Evolutionary conservation across 495 filamentous ascomycete genomes (phyloP).

Genomic region (Penicillium pulvis): DNA sequence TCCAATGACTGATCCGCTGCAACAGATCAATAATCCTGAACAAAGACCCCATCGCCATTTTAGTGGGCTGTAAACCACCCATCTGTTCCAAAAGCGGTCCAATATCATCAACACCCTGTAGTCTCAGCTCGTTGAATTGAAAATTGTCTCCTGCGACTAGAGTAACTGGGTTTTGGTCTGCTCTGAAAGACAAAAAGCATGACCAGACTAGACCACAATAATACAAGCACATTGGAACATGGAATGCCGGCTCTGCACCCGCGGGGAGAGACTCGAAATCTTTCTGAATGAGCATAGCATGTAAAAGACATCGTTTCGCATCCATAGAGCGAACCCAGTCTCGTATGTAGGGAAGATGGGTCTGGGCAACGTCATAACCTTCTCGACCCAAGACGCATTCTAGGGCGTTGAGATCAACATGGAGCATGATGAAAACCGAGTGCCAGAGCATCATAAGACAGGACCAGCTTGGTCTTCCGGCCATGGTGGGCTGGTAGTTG

Average conservation of each 20-base stretch:
- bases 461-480: conserved; percentile 9
- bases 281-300: conserved; percentile 23
- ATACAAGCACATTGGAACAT: conserved; percentile 24
- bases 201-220: conserved; percentile 22
- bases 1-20: conserved; percentile 18
- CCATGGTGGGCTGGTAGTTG: conserved; percentile 9
- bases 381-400: conserved; percentile 29
- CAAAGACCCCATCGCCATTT: conserved; percentile 15
- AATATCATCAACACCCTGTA: conserved; percentile 12
- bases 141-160: background rate
- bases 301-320: conserved; percentile 20
- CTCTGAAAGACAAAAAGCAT: conserved; percentile 13
- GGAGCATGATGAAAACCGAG: conserved; percentile 28
- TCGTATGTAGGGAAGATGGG: conserved; percentile 7
- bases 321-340: conserved; percentile 15
- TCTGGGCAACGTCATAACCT: conserved; percentile 12
- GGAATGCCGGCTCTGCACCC: conserved; percentile 24
- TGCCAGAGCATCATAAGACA: conserved; percentile 37
- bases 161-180: background rate
- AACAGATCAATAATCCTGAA: conserved; percentile 19
- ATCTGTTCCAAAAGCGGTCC: conserved; percentile 6
- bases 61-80: conserved; percentile 3
- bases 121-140: conserved; percentile 8
- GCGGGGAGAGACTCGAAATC: conserved; percentile 17
- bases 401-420: conserved; percentile 30